These are phyloP conservation scores for Nicotiana attenuata DNA, from an alignment of 257 asterid genomes.

Conservation along the genomic window DNA sequence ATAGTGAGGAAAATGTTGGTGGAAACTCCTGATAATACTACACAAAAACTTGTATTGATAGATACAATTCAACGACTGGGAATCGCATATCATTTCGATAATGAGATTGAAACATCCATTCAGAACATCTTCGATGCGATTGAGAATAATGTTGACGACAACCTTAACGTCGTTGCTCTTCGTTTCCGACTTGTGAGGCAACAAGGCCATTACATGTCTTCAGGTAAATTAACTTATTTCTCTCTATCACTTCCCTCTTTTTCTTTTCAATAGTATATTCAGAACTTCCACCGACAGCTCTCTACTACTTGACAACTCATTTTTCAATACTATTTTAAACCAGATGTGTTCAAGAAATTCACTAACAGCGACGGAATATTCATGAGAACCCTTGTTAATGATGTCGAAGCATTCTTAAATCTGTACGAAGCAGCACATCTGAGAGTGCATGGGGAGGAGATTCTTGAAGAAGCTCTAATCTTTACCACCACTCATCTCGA, in stretches of 20 bases:
- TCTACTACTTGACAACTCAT: too few species aligned
- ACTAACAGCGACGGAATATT: neutral
- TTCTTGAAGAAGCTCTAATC: neutral
- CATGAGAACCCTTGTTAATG: neutral
- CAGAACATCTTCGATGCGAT: neutral
- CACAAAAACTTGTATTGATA: neutral
- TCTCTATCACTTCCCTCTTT: too few species aligned
- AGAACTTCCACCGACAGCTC: too few species aligned
- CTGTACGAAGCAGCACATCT: neutral
- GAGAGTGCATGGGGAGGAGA: neutral
- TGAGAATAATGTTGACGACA: neutral
- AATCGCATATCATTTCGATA: constrained; percentile 20
- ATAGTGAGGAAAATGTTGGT: neutral
- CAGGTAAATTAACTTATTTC: neutral
- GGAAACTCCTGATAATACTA: neutral
- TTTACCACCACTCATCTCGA: constrained; percentile 3
- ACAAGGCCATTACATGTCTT: constrained; percentile 4
- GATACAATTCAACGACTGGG: constrained; percentile 22
- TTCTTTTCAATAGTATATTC: too few species aligned
- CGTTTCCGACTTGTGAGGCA: constrained; percentile 22
- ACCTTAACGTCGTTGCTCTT: constrained; percentile 13
- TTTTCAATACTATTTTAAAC: too few species aligned
- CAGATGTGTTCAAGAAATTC: neutral
- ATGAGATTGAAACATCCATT: constrained; percentile 4
- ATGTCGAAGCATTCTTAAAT: neutral